Evolutionary conservation across 2,329 filamentous ascomycete genomes (phyloP).

Genomic region (Colletotrichum sp.): DNA sequence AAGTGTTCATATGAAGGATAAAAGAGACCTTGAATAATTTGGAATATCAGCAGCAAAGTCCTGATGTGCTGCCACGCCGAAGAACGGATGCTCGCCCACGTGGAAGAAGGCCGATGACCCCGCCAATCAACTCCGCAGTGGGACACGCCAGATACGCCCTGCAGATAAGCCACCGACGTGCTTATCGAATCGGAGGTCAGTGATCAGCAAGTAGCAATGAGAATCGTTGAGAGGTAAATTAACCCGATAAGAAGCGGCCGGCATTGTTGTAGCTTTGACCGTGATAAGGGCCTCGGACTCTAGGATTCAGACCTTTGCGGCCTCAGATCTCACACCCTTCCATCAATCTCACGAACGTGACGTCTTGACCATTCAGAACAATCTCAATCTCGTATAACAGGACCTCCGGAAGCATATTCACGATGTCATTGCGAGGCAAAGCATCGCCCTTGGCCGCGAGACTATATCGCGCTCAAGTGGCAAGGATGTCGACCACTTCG

Average conservation of each 20-base stretch:
- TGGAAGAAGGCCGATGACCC: neutral
- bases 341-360: neutral
- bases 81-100: neutral
- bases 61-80: neutral
- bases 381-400: neutral
- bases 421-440: neutral
- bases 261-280: neutral
- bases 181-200: neutral
- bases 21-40: fast-evolving
- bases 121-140: neutral
- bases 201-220: neutral
- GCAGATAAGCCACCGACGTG: neutral
- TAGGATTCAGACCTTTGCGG: neutral
- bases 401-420: neutral
- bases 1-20: neutral
- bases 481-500: neutral
- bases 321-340: neutral
- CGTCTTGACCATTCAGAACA: neutral
- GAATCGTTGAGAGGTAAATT: neutral
- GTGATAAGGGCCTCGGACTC: neutral
- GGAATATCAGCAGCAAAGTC: neutral
- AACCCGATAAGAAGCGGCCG: neutral
- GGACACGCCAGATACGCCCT: conserved; percentile 10
- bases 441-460: neutral
- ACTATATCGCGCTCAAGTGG: neutral